phyloP scores from a whole-genome alignment of 768 basidiomycete genomes.

The Gautieria morchelliformis region DNA sequence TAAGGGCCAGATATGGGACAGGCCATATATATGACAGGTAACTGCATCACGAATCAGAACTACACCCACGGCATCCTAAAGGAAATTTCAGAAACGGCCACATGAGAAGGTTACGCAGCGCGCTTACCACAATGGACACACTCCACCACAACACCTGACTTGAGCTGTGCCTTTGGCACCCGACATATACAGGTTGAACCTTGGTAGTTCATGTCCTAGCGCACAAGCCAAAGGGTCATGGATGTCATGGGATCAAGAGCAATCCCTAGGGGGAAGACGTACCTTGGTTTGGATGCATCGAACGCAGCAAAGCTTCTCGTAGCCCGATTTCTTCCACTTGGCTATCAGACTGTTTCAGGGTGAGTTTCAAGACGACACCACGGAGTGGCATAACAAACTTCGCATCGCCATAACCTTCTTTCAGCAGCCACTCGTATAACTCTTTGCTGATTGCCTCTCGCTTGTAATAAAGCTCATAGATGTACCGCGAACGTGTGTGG shows the following conservation, averaged over 20 bases:
- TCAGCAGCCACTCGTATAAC: conserved; percentile 95
- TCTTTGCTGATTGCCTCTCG: conserved; percentile 89
- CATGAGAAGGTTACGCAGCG: background rate
- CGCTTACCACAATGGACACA: conserved; percentile 93
- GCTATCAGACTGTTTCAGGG: conserved; percentile 69
- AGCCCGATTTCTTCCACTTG: conserved; percentile 99
- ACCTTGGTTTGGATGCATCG: conserved; percentile 94
- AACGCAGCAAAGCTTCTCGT: conserved; percentile 96
- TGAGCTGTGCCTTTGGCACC: conserved; percentile 90
- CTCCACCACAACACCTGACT: conserved; percentile 85
- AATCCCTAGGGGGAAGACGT: conserved; percentile 10
- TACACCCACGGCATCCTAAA: conserved; percentile 82
- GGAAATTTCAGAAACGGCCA: conserved; percentile 9
- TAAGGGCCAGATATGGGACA: background rate
- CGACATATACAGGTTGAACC: conserved; percentile 97
- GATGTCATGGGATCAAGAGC: background rate
- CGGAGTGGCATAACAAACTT: conserved; percentile 50
- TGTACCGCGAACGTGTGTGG: conserved; percentile 91
- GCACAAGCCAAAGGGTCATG: too few species aligned
- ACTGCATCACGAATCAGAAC: conserved; percentile 54
- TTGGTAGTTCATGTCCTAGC: conserved; percentile 97
- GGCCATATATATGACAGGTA: background rate
- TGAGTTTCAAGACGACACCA: background rate
- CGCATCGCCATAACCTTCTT: conserved; percentile 93
- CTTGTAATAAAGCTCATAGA: conserved; percentile 98